phyloP scores from a whole-genome alignment of 805 yeast species.

The Saccharomycopsis fibuligera region DNA sequence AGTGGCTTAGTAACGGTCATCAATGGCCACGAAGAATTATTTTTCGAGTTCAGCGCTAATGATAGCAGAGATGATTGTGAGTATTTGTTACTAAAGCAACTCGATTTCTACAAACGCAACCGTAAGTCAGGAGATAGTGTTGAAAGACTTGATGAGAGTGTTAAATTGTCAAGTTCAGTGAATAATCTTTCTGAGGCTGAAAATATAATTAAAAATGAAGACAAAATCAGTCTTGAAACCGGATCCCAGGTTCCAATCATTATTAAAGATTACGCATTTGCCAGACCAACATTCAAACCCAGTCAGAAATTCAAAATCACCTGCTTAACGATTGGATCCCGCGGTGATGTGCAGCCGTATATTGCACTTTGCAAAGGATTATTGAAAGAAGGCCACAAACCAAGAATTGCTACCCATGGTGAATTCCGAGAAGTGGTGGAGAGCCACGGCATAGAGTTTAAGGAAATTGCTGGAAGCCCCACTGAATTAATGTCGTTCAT shows the following conservation, averaged over 20 bases:
- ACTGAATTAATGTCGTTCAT: constrained; percentile 85
- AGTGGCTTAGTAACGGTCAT: constrained; percentile 65
- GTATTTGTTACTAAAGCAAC: constrained; percentile 40
- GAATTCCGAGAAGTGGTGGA: constrained; percentile 78
- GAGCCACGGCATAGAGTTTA: constrained; percentile 60
- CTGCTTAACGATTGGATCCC: constrained; percentile 81
- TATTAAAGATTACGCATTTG: constrained; percentile 56
- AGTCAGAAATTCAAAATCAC: constrained; percentile 51
- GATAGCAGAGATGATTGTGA: constrained; percentile 71
- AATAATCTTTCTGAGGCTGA: constrained; percentile 43
- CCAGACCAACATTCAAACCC: constrained; percentile 37
- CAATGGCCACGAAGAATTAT: constrained; percentile 69
- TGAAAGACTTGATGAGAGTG: constrained; percentile 25
- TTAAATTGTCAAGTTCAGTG: constrained; percentile 28
- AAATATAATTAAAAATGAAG: constrained; percentile 60
- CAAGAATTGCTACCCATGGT: constrained; percentile 76
- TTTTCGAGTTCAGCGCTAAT: constrained; percentile 65
- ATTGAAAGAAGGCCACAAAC: constrained; percentile 73
- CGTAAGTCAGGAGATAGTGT: constrained; percentile 12
- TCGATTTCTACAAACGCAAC: constrained; percentile 34
- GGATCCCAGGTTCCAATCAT: constrained; percentile 61
- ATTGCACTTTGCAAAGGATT: constrained; percentile 83
- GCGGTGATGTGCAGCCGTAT: constrained; percentile 97
- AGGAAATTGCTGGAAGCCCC: constrained; percentile 85
- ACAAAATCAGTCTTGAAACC: constrained; percentile 48